Percentiles rank a stretch among this genome's conserved stretches.
Conservation (phyloP, 208 protist genomes). For the Leishmania gerbilli region DNA sequence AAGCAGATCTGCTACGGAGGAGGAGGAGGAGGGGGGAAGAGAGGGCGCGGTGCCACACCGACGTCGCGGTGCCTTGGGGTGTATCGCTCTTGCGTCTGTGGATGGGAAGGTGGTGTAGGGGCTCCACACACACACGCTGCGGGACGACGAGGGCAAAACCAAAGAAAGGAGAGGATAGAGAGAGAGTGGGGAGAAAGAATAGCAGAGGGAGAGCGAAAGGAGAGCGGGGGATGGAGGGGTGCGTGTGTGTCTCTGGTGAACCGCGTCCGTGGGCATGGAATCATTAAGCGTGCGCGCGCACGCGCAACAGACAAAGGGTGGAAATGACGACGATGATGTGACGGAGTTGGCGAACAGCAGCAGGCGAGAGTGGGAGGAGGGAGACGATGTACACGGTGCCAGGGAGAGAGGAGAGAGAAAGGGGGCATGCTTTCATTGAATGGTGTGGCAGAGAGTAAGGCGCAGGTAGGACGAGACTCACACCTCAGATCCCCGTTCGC, state of each 20-base stretch:
- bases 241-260: neutral
- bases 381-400: neutral
- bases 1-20: neutral
- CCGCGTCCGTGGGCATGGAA: neutral
- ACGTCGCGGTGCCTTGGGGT: neutral
- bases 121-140: neutral
- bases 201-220: neutral
- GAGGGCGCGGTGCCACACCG: neutral
- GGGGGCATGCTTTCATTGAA: neutral
- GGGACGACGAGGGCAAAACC: neutral
- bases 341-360: neutral
- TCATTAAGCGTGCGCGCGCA: neutral
- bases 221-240: neutral
- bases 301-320: neutral
- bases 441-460: neutral
- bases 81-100: neutral
- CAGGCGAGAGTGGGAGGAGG: neutral
- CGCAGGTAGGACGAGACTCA: no score
- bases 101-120: neutral
- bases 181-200: neutral
- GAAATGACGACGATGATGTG: neutral
- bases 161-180: neutral
- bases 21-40: neutral
- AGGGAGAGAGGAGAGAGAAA: neutral
- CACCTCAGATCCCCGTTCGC: neutral